Evolutionary conservation across 192 early-diverging fungal genomes (phyloP).

Genomic region (Dissophora globulifera): DNA sequence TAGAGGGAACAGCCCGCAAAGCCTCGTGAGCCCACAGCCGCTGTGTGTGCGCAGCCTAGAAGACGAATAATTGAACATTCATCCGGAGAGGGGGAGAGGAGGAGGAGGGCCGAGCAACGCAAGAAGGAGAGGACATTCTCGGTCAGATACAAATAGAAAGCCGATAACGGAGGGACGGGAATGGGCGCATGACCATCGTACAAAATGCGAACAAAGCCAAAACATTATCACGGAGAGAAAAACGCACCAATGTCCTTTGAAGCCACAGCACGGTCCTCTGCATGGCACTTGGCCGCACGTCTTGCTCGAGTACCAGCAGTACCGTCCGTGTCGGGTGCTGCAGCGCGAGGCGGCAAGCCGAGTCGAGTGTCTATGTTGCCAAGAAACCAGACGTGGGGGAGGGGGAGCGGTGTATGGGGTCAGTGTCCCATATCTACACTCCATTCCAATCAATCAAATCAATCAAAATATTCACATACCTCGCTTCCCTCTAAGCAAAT

Average conservation of each 20-base stretch:
- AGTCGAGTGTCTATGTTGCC: constrained; percentile 16
- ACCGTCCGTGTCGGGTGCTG: constrained; percentile 20
- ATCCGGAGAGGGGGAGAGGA: too few species aligned
- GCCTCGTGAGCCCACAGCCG: constrained; percentile 37
- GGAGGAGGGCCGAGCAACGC: too few species aligned
- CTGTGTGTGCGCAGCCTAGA: constrained; percentile 24
- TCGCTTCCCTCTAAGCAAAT: constrained; percentile 15
- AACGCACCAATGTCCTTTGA: constrained; percentile 36
- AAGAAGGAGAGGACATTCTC: constrained; percentile 1
- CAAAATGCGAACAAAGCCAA: neutral
- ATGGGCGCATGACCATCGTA: constrained; percentile 3
- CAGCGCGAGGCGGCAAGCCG: constrained; percentile 24
- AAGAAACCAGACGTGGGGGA: too few species aligned
- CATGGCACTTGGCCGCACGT: constrained; percentile 19
- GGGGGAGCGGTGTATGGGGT: too few species aligned
- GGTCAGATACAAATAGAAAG: neutral
- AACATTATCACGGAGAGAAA: neutral
- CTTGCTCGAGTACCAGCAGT: constrained; percentile 21
- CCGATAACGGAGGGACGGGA: too few species aligned
- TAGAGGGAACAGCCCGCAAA: constrained; percentile 4
- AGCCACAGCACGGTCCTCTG: constrained; percentile 27
- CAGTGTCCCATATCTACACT: too few species aligned
- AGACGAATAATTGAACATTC: neutral
- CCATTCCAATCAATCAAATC: too few species aligned
- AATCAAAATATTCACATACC: neutral